Base-by-base conservation (phyloP, 1,139 yeast species). In the Sugiyamaella paludigena region DNA sequence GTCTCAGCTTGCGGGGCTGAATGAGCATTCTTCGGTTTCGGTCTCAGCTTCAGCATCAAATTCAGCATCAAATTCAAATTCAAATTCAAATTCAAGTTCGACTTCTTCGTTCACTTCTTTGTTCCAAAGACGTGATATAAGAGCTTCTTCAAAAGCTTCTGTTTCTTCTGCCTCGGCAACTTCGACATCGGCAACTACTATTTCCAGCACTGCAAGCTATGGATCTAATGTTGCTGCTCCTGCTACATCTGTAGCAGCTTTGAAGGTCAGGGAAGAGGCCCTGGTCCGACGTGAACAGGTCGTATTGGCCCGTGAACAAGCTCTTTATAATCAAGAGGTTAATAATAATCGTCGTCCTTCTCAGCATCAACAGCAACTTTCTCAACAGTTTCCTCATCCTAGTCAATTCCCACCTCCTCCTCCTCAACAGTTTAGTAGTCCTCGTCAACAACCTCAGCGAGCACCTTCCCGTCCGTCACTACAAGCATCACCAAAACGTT, bases 1-100 rank as follows among this genome's bases (percentile, higher is more conserved):
- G 74, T 82, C 87, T 57, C 95, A 86, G 63, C 76, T 75, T 50
- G 75, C 75, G 49, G 79, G 76, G 55, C 65, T 82, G 43, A 84
- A 81, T 60, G 47, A 36, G 7, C 16, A 26, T 13, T 35, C 33
- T 1, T 9, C 15, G 9, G 28, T 19, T 11, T 26, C 5, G 19
- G 16, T 19, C 4, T 10, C 44, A 12, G n/a, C n/a, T n/a, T n/a
- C n/a, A n/a, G n/a, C n/a, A n/a, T n/a, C n/a, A n/a, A n/a, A n/a
- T n/a, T n/a, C n/a, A n/a, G n/a, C n/a, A n/a, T n/a, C n/a, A n/a
- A n/a, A n/a, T n/a, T n/a, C n/a, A n/a, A n/a, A n/a, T n/a, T n/a
- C n/a, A n/a, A n/a, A n/a, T n/a, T n/a, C n/a, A n/a, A 5, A 5
- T 24, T 32, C 44, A 7, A 12, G 31, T 26, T 13, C 26, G 26